Conservation (phyloP, 805 yeast genomes). For the Sugiyamaella floridensis region DNA sequence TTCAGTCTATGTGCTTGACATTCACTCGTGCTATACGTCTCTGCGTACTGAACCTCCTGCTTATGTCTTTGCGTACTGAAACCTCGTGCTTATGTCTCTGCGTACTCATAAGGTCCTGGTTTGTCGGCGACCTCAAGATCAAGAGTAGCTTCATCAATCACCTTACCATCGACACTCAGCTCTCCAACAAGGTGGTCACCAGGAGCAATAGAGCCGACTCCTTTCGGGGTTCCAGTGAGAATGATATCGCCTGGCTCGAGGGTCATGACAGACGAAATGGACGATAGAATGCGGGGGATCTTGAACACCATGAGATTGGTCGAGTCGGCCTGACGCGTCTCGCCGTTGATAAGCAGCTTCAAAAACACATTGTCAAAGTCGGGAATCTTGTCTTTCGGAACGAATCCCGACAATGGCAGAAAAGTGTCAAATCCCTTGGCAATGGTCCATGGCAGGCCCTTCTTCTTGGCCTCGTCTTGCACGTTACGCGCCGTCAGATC, state of each 20-base stretch:
- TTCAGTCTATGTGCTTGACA: not conserved
- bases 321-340: slow-evolving; percentile 58
- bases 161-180: slow-evolving; percentile 48
- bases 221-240: slow-evolving; percentile 95
- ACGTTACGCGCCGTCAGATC: slow-evolving; percentile 96
- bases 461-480: slow-evolving; percentile 87
- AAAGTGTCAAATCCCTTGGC: slow-evolving; percentile 97
- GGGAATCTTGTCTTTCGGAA: slow-evolving; percentile 57
- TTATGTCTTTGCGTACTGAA: slow-evolving; percentile 39
- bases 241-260: slow-evolving; percentile 84
- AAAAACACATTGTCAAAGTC: slow-evolving; percentile 69
- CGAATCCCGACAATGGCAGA: slow-evolving; percentile 72
- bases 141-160: slow-evolving; percentile 44
- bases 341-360: slow-evolving; percentile 62
- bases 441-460: slow-evolving; percentile 94
- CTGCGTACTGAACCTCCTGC: slow-evolving; percentile 32
- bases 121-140: slow-evolving; percentile 47
- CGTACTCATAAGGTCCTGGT: slow-evolving; percentile 55
- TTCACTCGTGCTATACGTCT: slow-evolving; percentile 29
- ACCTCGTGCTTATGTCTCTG: slow-evolving; percentile 30
- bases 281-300: slow-evolving; percentile 68
- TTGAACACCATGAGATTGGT: slow-evolving; percentile 84
- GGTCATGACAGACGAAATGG: slow-evolving; percentile 86
- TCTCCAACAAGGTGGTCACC: slow-evolving; percentile 74
- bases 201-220: slow-evolving; percentile 77